Conservation (phyloP, 1,139 yeast genomes). For the Kurtzmaniella quercitrusa region DNA sequence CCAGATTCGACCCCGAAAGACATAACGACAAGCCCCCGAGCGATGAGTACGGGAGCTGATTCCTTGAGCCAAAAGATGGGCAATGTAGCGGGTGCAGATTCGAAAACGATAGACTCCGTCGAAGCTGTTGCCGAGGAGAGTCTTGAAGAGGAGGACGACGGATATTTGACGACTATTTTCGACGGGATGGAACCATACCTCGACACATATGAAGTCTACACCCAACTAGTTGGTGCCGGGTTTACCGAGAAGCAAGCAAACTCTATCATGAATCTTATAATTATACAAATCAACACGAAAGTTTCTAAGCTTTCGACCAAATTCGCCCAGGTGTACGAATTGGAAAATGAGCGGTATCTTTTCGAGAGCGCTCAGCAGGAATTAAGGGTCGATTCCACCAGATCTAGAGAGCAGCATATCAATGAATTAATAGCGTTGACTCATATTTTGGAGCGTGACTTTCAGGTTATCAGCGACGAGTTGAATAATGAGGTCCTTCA, state of each 20-base stretch:
- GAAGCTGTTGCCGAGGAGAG: not conserved
- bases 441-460: constrained; percentile 66
- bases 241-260: constrained; percentile 54
- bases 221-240: constrained; percentile 38
- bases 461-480: constrained; percentile 72
- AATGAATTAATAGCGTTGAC: constrained; percentile 65
- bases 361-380: constrained; percentile 94
- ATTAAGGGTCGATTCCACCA: constrained; percentile 70
- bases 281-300: constrained; percentile 48
- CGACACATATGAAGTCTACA: constrained; percentile 47
- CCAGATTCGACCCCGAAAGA: too few relatives aligned
- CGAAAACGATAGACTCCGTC: not conserved
- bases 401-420: constrained; percentile 67
- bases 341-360: constrained; percentile 81
- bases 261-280: constrained; percentile 45
- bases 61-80: too few relatives aligned
- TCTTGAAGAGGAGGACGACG: constrained; percentile 11
- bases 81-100: not conserved
- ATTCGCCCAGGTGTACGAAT: constrained; percentile 62
- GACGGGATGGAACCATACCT: constrained; percentile 46
- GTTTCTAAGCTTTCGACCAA: constrained; percentile 54
- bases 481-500: constrained; percentile 65
- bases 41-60: too few relatives aligned
- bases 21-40: too few relatives aligned
- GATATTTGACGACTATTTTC: constrained; percentile 30